Conservation (phyloP, 225 moss, liverwort and hornwort genomes). For the Physcomitrium patens region DNA sequence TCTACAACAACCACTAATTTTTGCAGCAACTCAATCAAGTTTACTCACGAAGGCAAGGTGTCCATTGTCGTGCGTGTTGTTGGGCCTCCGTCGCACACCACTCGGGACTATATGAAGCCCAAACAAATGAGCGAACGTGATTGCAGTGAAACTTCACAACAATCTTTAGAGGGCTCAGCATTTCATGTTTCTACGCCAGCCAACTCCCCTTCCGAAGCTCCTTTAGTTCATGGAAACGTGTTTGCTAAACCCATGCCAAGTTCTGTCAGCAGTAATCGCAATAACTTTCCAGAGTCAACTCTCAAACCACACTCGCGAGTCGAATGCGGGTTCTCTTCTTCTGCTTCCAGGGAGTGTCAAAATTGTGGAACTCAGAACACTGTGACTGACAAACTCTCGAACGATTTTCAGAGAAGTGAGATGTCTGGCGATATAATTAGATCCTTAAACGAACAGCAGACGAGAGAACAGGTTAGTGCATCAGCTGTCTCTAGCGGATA, state of each 20-base stretch:
- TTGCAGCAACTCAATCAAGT: slow-evolving; percentile 79
- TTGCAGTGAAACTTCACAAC: slow-evolving; percentile 18
- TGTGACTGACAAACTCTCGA: slow-evolving; percentile 7
- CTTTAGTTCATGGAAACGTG: neutral
- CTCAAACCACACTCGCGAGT: slow-evolving; percentile 12
- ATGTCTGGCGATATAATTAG: slow-evolving; percentile 5
- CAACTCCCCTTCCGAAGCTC: slow-evolving; percentile 15
- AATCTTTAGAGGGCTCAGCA: slow-evolving; percentile 10
- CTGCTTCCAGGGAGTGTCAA: slow-evolving; percentile 10
- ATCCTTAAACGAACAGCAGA: slow-evolving; percentile 21
- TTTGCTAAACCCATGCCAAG: slow-evolving; percentile 15
- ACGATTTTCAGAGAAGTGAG: slow-evolving; percentile 2
- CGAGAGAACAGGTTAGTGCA: slow-evolving; percentile 16
- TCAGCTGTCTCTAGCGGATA: slow-evolving; percentile 20
- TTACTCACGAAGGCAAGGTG: slow-evolving; percentile 63
- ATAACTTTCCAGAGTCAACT: slow-evolving; percentile 23
- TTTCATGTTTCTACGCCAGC: slow-evolving; percentile 10
- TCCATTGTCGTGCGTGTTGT: slow-evolving; percentile 52
- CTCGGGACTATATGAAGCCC: slow-evolving; percentile 20
- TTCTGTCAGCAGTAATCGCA: slow-evolving; percentile 15
- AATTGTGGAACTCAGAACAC: slow-evolving; percentile 4
- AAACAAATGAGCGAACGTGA: slow-evolving; percentile 16
- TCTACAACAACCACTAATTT: neutral
- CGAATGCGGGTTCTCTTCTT: slow-evolving; percentile 11
- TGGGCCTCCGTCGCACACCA: slow-evolving; percentile 30